Evolutionary conservation across 2,329 filamentous ascomycete genomes (phyloP).

Genomic region (Parastagonospora nodorum): DNA sequence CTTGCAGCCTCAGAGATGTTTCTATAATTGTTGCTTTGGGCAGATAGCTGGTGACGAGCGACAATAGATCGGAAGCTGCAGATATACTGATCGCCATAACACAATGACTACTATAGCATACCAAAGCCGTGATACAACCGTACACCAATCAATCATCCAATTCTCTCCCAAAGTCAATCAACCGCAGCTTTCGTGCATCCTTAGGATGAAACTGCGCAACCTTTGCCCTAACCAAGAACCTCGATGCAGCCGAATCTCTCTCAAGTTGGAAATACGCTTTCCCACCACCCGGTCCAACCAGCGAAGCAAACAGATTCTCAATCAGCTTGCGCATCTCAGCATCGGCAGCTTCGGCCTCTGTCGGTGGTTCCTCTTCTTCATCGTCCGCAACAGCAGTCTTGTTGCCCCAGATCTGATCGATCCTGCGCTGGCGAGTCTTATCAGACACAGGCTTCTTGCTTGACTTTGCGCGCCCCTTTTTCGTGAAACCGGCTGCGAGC

Average conservation of each 20-base stretch:
- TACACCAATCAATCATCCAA: slow-evolving; percentile 39
- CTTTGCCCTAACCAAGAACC: slow-evolving; percentile 60
- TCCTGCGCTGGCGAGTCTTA: slow-evolving; percentile 52
- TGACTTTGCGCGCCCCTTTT: slow-evolving; percentile 52
- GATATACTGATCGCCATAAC: no score
- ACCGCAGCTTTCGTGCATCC: slow-evolving; percentile 56
- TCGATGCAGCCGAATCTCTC: slow-evolving; percentile 57
- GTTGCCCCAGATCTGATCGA: slow-evolving; percentile 56
- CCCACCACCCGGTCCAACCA: slow-evolving; percentile 40
- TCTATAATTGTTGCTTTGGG: no score
- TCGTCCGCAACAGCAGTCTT: slow-evolving; percentile 27
- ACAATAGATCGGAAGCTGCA: no score
- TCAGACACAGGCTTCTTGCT: slow-evolving; percentile 44
- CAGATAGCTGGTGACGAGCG: no score
- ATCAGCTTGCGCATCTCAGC: slow-evolving; percentile 54
- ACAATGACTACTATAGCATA: neutral
- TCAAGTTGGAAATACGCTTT: slow-evolving; percentile 55
- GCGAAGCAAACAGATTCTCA: slow-evolving; percentile 52
- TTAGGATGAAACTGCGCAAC: slow-evolving; percentile 62
- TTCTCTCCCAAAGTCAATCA: slow-evolving; percentile 59
- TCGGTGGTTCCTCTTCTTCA: slow-evolving; percentile 35
- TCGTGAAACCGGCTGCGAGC: slow-evolving; percentile 59
- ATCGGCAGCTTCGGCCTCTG: slow-evolving; percentile 55
- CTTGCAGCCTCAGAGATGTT: no score
- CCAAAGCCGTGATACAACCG: neutral